Base-by-base conservation (phyloP, 2,329 filamentous ascomycete species). In the Diaporthe nobilis region DNA sequence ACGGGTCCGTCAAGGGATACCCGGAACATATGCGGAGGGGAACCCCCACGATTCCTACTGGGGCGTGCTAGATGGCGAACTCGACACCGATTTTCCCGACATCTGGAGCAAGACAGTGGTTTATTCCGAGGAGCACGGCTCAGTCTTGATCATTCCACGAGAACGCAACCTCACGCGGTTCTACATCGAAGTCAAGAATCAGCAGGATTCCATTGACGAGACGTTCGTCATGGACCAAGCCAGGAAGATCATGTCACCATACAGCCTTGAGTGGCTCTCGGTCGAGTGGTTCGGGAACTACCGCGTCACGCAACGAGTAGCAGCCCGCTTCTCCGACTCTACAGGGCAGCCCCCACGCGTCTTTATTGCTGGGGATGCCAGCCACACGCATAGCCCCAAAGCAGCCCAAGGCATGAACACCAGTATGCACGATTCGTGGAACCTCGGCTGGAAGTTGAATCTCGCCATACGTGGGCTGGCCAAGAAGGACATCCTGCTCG, bases 101-200 rank as follows among this genome's bases (percentile, higher is more conserved):
- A 89, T 94, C 67, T 94, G 93, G 92, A 93, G 91, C 82, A 94
- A 94, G 84, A 92, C 92, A 0, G 88, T 93, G 0, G 88, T 94
- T 6, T 92, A 92, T 77, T 92, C 91, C 5, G 90, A 94, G 76
- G 87, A 90, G 75, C 87, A 91, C 57, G 93, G 93, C 4, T 93
- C 92, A 0, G 91, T 94, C 58, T 87, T 95, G 20, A 93, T 94
- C 81, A 92, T 94, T 70, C 93, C 93, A 2, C 90, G 93, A 44
- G 93, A 95, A 82, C 87, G 92, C 55, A 93, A 93, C 80, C 91
- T 94, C 88, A 94, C 93, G 0, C 89, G 93, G 58, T 86, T 91
- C 79, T 91, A 90, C 78, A 89, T 90, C 74, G 89, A 91, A 82
- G 85, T 90, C 61, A 90, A 90, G 82, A 84, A 86, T 74, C 83